These are phyloP conservation scores for Saturnispora besseyi DNA, from an alignment of 805 yeast genomes.

Conservation along the genomic window DNA sequence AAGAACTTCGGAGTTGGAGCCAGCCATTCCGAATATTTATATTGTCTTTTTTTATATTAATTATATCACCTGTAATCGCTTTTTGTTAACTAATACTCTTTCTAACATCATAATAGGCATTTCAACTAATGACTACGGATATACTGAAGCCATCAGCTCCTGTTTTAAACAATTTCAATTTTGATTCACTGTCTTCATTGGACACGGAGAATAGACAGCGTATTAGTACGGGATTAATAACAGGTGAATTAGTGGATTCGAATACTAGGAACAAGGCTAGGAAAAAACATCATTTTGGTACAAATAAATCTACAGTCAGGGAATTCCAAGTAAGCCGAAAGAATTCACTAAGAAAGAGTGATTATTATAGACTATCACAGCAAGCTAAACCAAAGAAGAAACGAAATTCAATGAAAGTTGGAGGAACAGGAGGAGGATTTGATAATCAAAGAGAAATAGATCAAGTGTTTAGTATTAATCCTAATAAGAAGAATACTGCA, in stretches of 20 bases:
- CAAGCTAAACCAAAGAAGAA: slow-evolving; percentile 6
- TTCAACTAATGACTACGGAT: slow-evolving; percentile 1
- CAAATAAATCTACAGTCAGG: background rate
- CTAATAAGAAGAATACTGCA: background rate
- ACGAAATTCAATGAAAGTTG: background rate
- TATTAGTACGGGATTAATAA: background rate
- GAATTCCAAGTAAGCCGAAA: slow-evolving; percentile 11
- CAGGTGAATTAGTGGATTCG: background rate
- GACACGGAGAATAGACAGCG: background rate
- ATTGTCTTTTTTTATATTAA: background rate
- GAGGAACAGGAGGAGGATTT: background rate
- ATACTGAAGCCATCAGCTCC: slow-evolving; percentile 2
- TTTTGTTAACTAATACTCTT: too few relatives aligned
- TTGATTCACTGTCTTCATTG: slow-evolving; percentile 6
- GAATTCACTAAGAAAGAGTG: slow-evolving; percentile 5
- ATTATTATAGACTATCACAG: slow-evolving; percentile 6
- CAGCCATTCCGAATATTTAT: slow-evolving; percentile 6
- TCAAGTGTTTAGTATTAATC: slow-evolving; percentile 7
- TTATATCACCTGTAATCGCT: too few relatives aligned
- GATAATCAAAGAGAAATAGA: slow-evolving; percentile 7
- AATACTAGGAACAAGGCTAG: background rate
- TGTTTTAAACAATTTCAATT: slow-evolving; percentile 1
- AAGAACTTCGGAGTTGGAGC: slow-evolving; percentile 4
- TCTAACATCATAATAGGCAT: too few relatives aligned
- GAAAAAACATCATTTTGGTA: background rate